Evolutionary conservation across 768 basidiomycete genomes (phyloP), one percentile per base, ranked within the genome.

Genomic region (Sarcodon aspratus): DNA sequence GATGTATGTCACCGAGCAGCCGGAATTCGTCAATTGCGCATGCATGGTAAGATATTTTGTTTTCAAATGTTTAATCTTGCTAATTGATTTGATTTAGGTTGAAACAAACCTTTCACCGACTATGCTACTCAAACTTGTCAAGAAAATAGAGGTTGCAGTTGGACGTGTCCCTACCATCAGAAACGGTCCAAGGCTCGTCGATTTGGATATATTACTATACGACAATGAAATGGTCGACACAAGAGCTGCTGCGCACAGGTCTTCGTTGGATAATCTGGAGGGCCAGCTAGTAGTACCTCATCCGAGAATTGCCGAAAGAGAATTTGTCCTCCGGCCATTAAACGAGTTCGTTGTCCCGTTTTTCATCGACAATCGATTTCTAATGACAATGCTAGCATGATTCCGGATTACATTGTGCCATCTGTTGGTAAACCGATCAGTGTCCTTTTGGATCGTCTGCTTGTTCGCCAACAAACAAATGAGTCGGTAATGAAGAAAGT

Each of bases 1-100:
- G 0, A 98, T 99, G 96, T 98, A 99, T 61, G 85, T 95, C 38
- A 78, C 78, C 9, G 84, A 96, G 50, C 96, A 99, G 61, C 85
- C 83, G 10, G 67, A 71, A 34, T 98, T 97, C 65, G 75, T 86
- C 51, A 99, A 97, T 58, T 86, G 88, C 54, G 89, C 88, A n/a
- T 86, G 91, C 52, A 68, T 91, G 64, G 94, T 95, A 52, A 50
- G 87, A 72, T 36, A 46, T 43, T 43, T 9, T 44, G 8, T 9
- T 9, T 15, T 46, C n/a, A 15, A 42, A 31, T 45, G 36, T 27
- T 45, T 11, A 38, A n/a, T 27, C 7, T n/a, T 40, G 15, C 44
- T 45, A 12, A 35, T 4, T 46, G 33, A 8, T 32, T 33, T 45
- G 6, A 5, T 48, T n/a, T 44, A 95, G 95, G 66, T 96, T 9